Percentiles rank a stretch among this genome's conserved stretches.
Conservation (phyloP, 306 rosid genomes). For the Gillenia trifoliata region DNA sequence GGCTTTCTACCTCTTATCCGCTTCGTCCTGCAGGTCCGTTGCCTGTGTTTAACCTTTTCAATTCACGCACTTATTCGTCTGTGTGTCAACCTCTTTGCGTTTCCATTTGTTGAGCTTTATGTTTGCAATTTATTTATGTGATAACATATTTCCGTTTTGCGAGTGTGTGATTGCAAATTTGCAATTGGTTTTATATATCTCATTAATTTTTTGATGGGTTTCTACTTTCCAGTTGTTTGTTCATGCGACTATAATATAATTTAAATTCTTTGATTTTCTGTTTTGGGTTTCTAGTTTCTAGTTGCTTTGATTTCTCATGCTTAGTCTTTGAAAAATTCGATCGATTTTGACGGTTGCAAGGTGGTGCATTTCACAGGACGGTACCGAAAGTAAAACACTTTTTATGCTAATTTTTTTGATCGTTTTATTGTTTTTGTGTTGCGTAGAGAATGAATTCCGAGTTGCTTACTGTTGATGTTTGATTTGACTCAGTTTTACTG, state of each 20-base stretch:
- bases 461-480: neutral
- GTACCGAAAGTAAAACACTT: neutral
- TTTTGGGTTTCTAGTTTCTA: neutral
- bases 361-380: neutral
- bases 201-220: neutral
- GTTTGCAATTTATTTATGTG: neutral
- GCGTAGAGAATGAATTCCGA: neutral
- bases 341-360: neutral
- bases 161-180: neutral
- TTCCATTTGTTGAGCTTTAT: neutral
- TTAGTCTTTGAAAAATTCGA: neutral
- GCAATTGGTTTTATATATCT: neutral
- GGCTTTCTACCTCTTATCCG: conserved; percentile 25
- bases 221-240: neutral
- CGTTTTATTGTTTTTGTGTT: neutral
- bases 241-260: neutral
- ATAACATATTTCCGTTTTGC: neutral
- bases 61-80: neutral
- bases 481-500: conserved; percentile 36
- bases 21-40: conserved; percentile 32
- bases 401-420: neutral
- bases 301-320: neutral
- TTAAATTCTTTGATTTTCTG: neutral
- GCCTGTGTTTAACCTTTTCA: neutral
- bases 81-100: too few species aligned